These are phyloP conservation scores for Candida sp. DNA, from an alignment of 1,139 yeast genomes.

Conservation along the genomic window DNA sequence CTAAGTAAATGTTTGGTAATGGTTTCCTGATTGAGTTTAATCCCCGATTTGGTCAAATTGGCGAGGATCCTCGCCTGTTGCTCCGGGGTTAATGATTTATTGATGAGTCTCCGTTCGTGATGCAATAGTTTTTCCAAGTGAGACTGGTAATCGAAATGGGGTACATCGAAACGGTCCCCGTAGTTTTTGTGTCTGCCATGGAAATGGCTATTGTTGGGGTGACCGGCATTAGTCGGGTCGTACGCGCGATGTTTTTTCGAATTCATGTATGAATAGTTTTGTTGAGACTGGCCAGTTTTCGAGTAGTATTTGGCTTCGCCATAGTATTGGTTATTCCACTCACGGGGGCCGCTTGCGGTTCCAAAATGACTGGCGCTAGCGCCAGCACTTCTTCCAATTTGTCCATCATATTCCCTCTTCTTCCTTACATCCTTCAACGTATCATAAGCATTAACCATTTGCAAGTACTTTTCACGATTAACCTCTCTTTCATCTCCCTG, in stretches of 20 bases:
- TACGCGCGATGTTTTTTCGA: constrained; percentile 14
- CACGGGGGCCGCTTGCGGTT: constrained; percentile 10
- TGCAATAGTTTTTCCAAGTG: constrained; percentile 61
- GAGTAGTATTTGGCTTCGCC: constrained; percentile 36
- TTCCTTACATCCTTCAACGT: constrained; percentile 51
- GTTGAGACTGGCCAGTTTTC: constrained; percentile 11
- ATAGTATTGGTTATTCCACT: constrained; percentile 35
- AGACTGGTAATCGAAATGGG: constrained; percentile 70
- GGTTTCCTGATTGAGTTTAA: constrained; percentile 36
- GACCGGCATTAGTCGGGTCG: neutral
- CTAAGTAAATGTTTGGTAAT: constrained; percentile 43
- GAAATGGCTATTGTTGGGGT: constrained; percentile 15
- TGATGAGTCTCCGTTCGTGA: constrained; percentile 55
- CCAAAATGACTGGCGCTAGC: neutral
- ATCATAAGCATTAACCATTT: constrained; percentile 70
- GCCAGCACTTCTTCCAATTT: constrained; percentile 8
- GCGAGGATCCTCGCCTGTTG: constrained; percentile 30
- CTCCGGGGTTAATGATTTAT: constrained; percentile 29
- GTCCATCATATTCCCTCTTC: constrained; percentile 50
- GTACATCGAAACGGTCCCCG: constrained; percentile 59
- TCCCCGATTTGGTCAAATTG: constrained; percentile 34
- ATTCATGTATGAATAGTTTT: neutral
- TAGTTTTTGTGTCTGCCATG: constrained; percentile 36
- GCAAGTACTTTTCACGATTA: constrained; percentile 51
- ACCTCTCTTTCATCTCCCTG: constrained; percentile 37